These are phyloP conservation scores for Boletus insuetus DNA, from an alignment of 768 basidiomycete genomes.

Conservation along the genomic window DNA sequence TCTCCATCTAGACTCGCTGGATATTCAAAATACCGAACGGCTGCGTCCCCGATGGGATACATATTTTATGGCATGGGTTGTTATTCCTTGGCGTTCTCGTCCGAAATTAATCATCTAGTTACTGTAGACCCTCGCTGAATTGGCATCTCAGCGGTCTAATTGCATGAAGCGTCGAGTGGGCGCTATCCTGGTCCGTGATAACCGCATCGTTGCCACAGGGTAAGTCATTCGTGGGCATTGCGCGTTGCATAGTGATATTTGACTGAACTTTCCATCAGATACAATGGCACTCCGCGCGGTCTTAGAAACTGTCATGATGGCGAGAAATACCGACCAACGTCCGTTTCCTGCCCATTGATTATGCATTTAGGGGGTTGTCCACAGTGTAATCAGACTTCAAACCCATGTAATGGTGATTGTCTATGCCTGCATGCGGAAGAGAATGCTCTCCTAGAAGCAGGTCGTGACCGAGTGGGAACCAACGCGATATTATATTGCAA, in stretches of 20 bases:
- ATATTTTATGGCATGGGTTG: slow-evolving; percentile 84
- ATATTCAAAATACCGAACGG: slow-evolving; percentile 70
- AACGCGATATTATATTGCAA: slow-evolving; percentile 95
- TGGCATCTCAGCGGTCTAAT: slow-evolving; percentile 87
- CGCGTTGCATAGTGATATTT: not conserved
- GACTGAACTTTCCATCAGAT: slow-evolving; percentile 43
- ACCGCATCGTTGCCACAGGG: slow-evolving; percentile 79
- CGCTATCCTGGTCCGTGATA: slow-evolving; percentile 84
- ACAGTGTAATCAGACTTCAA: slow-evolving; percentile 63
- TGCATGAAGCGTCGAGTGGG: slow-evolving; percentile 98
- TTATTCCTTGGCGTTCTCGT: not conserved
- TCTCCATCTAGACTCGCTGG: slow-evolving; percentile 59
- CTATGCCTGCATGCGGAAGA: slow-evolving; percentile 97
- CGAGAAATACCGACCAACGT: not conserved
- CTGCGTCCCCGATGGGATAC: slow-evolving; percentile 91
- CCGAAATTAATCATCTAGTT: slow-evolving; percentile 6
- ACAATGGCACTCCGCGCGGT: slow-evolving; percentile 95
- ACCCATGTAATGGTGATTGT: slow-evolving; percentile 64
- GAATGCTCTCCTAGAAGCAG: slow-evolving; percentile 93
- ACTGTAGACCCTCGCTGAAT: slow-evolving; percentile 75
- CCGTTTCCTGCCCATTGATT: slow-evolving; percentile 38
- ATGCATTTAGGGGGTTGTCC: slow-evolving; percentile 84
- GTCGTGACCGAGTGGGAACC: slow-evolving; percentile 81
- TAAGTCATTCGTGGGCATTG: slow-evolving; percentile 30
- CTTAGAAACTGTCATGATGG: slow-evolving; percentile 74